phyloP scores from a whole-genome alignment of 164 flowering plant species.

The Dillenia turbinata region DNA sequence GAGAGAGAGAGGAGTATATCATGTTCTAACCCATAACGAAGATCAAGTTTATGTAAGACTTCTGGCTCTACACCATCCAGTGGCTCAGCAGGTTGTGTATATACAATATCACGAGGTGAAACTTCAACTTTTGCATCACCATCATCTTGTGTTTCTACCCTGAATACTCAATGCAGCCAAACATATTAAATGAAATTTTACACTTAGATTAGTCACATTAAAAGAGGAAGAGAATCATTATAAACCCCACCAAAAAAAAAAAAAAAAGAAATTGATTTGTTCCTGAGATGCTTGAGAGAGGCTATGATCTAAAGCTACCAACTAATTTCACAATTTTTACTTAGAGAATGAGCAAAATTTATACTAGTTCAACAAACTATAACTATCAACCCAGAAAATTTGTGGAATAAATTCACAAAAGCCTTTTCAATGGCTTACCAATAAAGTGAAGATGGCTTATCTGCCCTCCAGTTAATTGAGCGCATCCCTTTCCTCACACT shows the following conservation, averaged over 20 bases:
- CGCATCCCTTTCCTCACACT: slow-evolving; percentile 98
- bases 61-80: slow-evolving; percentile 55
- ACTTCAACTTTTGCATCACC: slow-evolving; percentile 97
- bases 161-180: slow-evolving; percentile 19
- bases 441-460: slow-evolving; percentile 77
- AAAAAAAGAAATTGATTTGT: too few species aligned
- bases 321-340: too few species aligned
- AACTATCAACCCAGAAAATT: too few species aligned
- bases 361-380: too few species aligned
- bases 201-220: too few species aligned
- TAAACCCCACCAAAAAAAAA: too few species aligned
- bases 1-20: slow-evolving; percentile 2
- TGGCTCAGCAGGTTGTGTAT: slow-evolving; percentile 77
- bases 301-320: too few species aligned
- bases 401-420: too few species aligned
- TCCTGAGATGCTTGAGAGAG: too few species aligned
- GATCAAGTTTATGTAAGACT: slow-evolving; percentile 80
- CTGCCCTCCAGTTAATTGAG: slow-evolving; percentile 93
- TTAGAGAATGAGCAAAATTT: too few species aligned
- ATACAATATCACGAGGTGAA: slow-evolving; percentile 93
- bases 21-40: slow-evolving; percentile 83
- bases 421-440: slow-evolving; percentile 43
- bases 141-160: slow-evolving; percentile 99
- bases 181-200: not conserved
- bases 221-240: too few species aligned